phyloP scores from a whole-genome alignment of 2,329 filamentous ascomycete genomes.

The Colletotrichum sp. region DNA sequence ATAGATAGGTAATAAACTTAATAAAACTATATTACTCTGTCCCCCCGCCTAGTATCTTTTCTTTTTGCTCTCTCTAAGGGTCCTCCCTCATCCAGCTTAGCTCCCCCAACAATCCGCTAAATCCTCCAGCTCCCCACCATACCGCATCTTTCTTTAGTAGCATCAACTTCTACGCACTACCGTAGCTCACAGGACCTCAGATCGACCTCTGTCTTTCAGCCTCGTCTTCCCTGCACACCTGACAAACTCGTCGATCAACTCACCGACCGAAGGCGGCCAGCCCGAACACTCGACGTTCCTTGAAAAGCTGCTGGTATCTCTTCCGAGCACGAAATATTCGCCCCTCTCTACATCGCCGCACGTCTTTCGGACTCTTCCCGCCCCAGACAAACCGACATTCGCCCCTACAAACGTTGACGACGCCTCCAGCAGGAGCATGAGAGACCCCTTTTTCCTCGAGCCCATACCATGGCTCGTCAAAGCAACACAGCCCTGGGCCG shows the following conservation, averaged over 20 bases:
- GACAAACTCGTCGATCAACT: background rate
- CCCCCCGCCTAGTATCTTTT: background rate
- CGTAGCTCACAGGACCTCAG: background rate
- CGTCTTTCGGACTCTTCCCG: background rate
- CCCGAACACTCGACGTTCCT: background rate
- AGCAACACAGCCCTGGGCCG: conserved; percentile 68
- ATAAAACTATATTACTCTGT: too few relatives aligned
- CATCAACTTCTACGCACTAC: background rate
- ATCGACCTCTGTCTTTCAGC: background rate
- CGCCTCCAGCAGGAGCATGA: conserved; percentile 55
- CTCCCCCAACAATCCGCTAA: conserved; percentile 13
- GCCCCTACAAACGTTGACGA: background rate
- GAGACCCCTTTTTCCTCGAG: conserved; percentile 73
- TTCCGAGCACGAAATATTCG: background rate
- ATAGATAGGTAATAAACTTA: too few relatives aligned
- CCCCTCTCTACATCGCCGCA: background rate
- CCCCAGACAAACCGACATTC: background rate
- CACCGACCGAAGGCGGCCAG: background rate
- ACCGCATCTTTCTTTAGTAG: background rate
- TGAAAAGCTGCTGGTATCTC: background rate
- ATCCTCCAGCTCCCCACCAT: background rate
- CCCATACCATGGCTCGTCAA: conserved; percentile 62
- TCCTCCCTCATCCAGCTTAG: conserved; percentile 17
- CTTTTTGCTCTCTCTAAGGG: background rate
- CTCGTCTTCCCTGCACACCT: background rate